Percentiles rank a stretch among this genome's conserved stretches.
These are phyloP conservation scores for Domatiomyces catenatus DNA, from an alignment of 2,329 filamentous ascomycete species.

Conservation along the genomic window DNA sequence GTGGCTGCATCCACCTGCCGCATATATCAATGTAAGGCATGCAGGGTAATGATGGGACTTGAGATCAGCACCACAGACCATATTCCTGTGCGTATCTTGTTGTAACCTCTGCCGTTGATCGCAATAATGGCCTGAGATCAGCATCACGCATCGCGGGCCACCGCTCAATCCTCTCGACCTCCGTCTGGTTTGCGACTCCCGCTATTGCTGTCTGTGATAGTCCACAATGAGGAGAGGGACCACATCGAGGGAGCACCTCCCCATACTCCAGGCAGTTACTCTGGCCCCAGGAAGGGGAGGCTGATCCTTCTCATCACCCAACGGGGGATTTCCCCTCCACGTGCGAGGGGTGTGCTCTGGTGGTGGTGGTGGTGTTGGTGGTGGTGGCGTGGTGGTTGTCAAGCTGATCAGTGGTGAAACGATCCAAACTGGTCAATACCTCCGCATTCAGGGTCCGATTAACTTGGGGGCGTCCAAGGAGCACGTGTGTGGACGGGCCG, in stretches of 20 bases:
- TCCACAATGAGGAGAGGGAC: background rate
- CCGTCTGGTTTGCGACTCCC: too few relatives aligned
- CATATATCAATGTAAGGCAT: background rate
- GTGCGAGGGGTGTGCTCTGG: background rate
- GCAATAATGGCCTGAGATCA: too few relatives aligned
- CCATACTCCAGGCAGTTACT: background rate
- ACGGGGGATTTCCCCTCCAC: background rate
- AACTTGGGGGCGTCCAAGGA: background rate
- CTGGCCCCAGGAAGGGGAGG: background rate
- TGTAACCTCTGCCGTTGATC: too few relatives aligned
- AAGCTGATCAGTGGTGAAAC: background rate
- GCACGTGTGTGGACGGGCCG: background rate
- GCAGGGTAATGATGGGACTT: background rate
- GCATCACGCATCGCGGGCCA: too few relatives aligned
- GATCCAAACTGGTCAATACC: background rate
- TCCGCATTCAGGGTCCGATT: background rate
- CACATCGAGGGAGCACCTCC: too few relatives aligned
- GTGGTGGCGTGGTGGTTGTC: background rate
- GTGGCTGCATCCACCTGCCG: background rate
- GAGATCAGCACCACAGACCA: background rate
- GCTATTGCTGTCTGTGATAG: background rate
- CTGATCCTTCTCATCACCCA: background rate
- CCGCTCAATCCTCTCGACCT: too few relatives aligned
- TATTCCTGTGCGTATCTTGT: background rate
- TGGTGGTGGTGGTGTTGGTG: too few relatives aligned